These are phyloP conservation scores for Suillus paluster DNA, from an alignment of 768 basidiomycete species.

Conservation along the genomic window DNA sequence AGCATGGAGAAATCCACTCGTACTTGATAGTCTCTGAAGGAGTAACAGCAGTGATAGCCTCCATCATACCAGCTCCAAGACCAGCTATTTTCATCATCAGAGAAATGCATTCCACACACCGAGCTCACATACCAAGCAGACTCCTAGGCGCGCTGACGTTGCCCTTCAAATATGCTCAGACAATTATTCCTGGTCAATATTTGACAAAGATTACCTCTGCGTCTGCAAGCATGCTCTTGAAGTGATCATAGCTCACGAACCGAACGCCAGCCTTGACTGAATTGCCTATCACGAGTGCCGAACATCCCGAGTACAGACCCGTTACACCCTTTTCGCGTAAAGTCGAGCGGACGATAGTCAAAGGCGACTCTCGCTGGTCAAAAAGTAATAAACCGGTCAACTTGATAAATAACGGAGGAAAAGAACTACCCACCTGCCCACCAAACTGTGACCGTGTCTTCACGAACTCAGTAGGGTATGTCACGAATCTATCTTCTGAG, in stretches of 20 bases:
- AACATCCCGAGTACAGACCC: slow-evolving; percentile 94
- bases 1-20: slow-evolving; percentile 26
- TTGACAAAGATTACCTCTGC: slow-evolving; percentile 56
- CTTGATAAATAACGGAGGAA: not conserved
- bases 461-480: slow-evolving; percentile 90
- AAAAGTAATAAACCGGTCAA: not conserved
- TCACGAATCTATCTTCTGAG: slow-evolving; percentile 66
- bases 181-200: not conserved
- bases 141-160: slow-evolving; percentile 88
- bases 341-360: slow-evolving; percentile 77
- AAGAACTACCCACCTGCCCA: slow-evolving; percentile 55
- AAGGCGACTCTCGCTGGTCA: slow-evolving; percentile 64
- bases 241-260: slow-evolving; percentile 93
- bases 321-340: slow-evolving; percentile 71
- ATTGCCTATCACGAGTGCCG: slow-evolving; percentile 90
- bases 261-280: slow-evolving; percentile 94
- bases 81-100: slow-evolving; percentile 52
- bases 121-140: slow-evolving; percentile 63
- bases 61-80: slow-evolving; percentile 87
- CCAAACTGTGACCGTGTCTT: slow-evolving; percentile 95
- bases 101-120: not conserved
- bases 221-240: slow-evolving; percentile 85
- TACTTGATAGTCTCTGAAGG: slow-evolving; percentile 99
- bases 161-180: slow-evolving; percentile 54
- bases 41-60: slow-evolving; percentile 93